Conservation (phyloP, 208 protist genomes). For the Acanthamoeba lenticulata region DNA sequence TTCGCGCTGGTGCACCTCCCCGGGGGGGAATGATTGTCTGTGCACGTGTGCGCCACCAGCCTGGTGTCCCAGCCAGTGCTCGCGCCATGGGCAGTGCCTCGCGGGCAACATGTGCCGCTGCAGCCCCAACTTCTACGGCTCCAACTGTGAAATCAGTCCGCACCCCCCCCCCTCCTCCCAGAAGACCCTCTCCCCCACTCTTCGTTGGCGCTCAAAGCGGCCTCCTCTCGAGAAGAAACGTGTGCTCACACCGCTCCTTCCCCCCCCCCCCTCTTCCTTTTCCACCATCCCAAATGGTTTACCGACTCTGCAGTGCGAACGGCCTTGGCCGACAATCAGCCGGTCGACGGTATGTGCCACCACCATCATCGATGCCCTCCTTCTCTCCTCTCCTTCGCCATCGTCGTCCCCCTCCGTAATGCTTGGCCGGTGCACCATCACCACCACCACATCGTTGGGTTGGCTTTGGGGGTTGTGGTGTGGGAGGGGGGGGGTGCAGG, state of each 20-base stretch:
- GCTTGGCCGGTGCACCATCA: too few relatives aligned
- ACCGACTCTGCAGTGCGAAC: background rate
- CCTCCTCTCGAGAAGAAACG: too few relatives aligned
- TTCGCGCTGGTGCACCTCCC: background rate
- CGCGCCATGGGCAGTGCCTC: background rate
- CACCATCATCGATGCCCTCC: too few relatives aligned
- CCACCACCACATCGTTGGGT: too few relatives aligned
- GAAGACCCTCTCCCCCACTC: background rate
- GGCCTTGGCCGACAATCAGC: background rate
- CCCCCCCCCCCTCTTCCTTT: background rate
- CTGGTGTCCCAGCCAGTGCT: background rate
- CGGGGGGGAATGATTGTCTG: too few relatives aligned
- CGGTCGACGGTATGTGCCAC: background rate
- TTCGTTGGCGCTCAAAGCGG: too few relatives aligned
- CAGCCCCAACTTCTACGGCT: background rate
- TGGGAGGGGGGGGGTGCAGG: too few relatives aligned
- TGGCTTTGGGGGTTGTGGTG: too few relatives aligned
- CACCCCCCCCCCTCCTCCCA: background rate
- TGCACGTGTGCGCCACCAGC: background rate
- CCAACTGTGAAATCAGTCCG: background rate
- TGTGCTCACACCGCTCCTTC: background rate
- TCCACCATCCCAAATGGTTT: background rate
- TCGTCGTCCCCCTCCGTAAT: too few relatives aligned
- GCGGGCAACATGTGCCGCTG: background rate
- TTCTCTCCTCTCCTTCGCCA: too few relatives aligned